These are phyloP conservation scores for Boletus tomentosulus DNA, from an alignment of 768 basidiomycete species.

Conservation along the genomic window DNA sequence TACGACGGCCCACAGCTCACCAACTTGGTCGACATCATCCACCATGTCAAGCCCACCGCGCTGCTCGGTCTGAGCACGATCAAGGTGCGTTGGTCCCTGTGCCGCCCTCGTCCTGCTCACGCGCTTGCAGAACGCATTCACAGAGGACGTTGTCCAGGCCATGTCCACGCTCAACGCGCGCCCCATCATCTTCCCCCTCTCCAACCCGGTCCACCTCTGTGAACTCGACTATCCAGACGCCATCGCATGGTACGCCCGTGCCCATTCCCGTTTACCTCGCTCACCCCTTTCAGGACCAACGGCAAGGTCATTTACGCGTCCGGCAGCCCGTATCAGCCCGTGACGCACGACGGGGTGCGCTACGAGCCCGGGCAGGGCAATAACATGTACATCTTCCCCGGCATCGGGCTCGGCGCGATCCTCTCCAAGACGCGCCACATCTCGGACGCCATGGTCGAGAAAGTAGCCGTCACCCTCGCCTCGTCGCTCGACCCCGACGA, in stretches of 20 bases:
- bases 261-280: not conserved
- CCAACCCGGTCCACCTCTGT: slow-evolving; percentile 62
- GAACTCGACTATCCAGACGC: slow-evolving; percentile 63
- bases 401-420: slow-evolving; percentile 60
- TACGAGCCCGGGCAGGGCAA: slow-evolving; percentile 75
- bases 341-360: slow-evolving; percentile 43
- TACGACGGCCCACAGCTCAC: slow-evolving; percentile 60
- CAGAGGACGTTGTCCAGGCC: slow-evolving; percentile 52
- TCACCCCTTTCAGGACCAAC: slow-evolving; percentile 44
- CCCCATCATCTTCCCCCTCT: slow-evolving; percentile 81
- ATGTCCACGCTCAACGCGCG: slow-evolving; percentile 63
- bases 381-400: slow-evolving; percentile 72
- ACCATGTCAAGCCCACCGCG: slow-evolving; percentile 71
- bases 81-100: slow-evolving; percentile 18
- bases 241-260: slow-evolving; percentile 43
- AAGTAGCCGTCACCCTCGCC: slow-evolving; percentile 57
- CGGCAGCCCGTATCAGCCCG: slow-evolving; percentile 62
- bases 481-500: slow-evolving; percentile 56
- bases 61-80: slow-evolving; percentile 69
- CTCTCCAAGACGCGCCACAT: slow-evolving; percentile 54
- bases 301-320: slow-evolving; percentile 69
- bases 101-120: not conserved
- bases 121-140: slow-evolving; percentile 50
- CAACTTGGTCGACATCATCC: slow-evolving; percentile 61
- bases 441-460: slow-evolving; percentile 68